A percentile compares a stretch with the other conserved stretches of the same genome.
Evolutionary conservation across 129 eudicot genomes (phyloP).

Genomic region (Tagetes patula): DNA sequence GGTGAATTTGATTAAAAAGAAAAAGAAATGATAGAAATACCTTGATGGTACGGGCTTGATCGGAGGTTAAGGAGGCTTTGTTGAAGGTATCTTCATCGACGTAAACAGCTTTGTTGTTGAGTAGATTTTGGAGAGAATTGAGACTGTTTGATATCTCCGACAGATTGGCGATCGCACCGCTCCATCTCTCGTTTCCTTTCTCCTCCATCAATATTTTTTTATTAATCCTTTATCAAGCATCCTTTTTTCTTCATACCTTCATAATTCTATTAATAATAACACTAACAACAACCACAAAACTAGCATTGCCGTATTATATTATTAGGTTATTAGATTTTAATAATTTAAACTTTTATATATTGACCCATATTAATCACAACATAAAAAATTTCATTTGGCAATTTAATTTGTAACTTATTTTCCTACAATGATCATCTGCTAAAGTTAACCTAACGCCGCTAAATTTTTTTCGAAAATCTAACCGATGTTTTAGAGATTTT

Average conservation of each 20-base stretch:
- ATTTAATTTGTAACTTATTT: no score
- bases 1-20: neutral
- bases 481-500: no score
- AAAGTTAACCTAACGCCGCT: no score
- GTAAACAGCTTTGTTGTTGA: constrained; percentile 71
- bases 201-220: constrained; percentile 48
- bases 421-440: no score
- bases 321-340: no score
- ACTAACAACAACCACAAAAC: no score
- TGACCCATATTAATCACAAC: no score
- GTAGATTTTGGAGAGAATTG: constrained; percentile 71
- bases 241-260: neutral
- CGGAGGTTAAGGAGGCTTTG: constrained; percentile 76
- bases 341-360: no score
- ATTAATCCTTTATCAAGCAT: neutral
- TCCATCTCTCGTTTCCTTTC: constrained; percentile 82
- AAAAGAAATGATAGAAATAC: constrained; percentile 22
- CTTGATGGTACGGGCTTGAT: constrained; percentile 92
- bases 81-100: constrained; percentile 80
- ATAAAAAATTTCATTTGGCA: no score
- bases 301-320: no score
- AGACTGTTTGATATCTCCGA: constrained; percentile 76
- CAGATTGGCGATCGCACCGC: constrained; percentile 72
- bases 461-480: no score
- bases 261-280: neutral